Base-by-base conservation (phyloP, 805 yeast genomes). In the Spathaspora passalidarum region DNA sequence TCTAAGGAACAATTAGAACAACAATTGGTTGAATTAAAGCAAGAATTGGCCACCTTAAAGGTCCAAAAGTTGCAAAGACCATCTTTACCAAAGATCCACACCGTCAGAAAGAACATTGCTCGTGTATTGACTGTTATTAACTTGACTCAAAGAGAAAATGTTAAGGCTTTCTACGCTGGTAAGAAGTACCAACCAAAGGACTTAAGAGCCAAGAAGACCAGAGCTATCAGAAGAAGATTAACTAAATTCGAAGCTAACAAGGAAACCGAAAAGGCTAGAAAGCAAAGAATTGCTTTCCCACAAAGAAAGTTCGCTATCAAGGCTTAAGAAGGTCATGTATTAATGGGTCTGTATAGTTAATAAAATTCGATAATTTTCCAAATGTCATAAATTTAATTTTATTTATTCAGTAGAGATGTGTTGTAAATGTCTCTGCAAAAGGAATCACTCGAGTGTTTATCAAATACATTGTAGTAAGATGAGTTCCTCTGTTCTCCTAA, bases 131-230 rank as follows among this genome's bases (percentile, higher is more conserved):
- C 99, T 61, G 80, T 92, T 79, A 89, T 92, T 81, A 91, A 88
- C 91, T 83, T 85, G 68, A 88, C 86, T 81, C 96, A 90, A 80
- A 90, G 99, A 81, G 90, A 86, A 61, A 83, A 85, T 64, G 96
- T 89, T 72, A 88, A 88, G 78, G 94, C 86, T 71, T 86, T 88
- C 82, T 91, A 91, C 92, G 82, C 82, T 62, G 94, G 90, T 75
- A 86, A 88, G 85, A 91, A 89, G 80, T 87, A 83, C 85, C 81
- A 82, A 75, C 98, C 99, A 82, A 91, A 92, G 82, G 97, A 91
- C 75, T 84, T 94, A 80, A 92, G 98, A 82, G 96, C 90, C 66
- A 94, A 94, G 92, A 88, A 94, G 87, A 94, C 99, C 78, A 92
- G 98, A 86, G 98, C 99, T 76, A 79, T 92, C 78, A 92, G 99